Evolutionary conservation across 805 yeast genomes (phyloP), one percentile per base, ranked within the genome.

Genomic region (Tetrapisispora taiwanensis): DNA sequence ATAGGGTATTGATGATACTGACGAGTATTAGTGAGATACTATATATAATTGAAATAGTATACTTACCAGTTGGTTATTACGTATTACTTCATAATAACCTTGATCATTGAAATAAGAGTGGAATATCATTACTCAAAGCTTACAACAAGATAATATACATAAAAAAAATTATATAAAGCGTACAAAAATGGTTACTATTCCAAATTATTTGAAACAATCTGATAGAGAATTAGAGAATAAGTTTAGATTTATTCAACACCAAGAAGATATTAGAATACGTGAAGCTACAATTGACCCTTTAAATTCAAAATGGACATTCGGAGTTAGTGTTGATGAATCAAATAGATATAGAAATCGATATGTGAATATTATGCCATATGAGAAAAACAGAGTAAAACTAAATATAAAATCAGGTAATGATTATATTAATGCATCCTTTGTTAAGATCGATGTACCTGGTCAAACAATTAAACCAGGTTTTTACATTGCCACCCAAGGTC

Each of bases 381-480:
- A 83, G 52, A 64, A 67, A 44, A 77, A 74, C 34, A 59, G 86
- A 31, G 80, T 79, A 2, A 58, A 55, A 30, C 59, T 79, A 12
- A 48, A 54, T 4, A 63, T 65, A 1, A 33, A 42, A 3, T 30
- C 52, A 1, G 60, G 63, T 1, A 63, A 52, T 39, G 88, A 84
- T 58, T 88, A 89, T 56, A 84, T 89, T 52, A 89, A 88, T 65
- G 97, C 96, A 0, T 84, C 94, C 0, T 78, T 83, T 60, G 65
- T 84, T 7, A 69, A 55, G 18, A 46, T 57, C 1, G 48, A 57
- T 34, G 55, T 59, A 3, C 53, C 54, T 3, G 50, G 45, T 6
- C 60, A 56, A 33, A 49, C 53, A 15, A 33, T 45, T 18, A 38
- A 42, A 7, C 52, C 60, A 1, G 62, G 69, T 35, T 52, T 59